Evolutionary conservation across 129 eudicot genomes (phyloP).

Genomic region (Escallonia herrerae): DNA sequence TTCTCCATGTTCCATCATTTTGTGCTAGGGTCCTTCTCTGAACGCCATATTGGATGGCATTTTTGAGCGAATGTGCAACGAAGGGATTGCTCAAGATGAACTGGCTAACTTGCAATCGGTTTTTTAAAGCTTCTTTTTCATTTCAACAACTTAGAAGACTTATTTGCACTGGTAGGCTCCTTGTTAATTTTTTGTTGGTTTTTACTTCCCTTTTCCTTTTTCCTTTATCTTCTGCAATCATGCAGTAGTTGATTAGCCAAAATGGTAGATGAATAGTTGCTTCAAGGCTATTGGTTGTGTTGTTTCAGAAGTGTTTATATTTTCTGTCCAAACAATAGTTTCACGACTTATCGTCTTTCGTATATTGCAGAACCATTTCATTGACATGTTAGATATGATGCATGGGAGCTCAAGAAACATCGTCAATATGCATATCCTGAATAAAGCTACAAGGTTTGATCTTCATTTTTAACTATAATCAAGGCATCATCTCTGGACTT

Average conservation of each 20-base stretch:
- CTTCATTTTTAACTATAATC: not conserved
- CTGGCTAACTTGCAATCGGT: constrained; percentile 57
- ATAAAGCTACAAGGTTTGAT: constrained; percentile 64
- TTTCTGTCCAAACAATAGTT: constrained; percentile 1
- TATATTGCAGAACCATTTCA: constrained; percentile 55
- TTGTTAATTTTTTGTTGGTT: constrained; percentile 6
- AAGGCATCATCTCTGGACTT: constrained; percentile 1
- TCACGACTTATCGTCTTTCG: not conserved
- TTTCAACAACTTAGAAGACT: constrained; percentile 43
- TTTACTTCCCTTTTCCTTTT: not conserved
- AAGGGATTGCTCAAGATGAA: constrained; percentile 48
- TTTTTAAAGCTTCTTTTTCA: constrained; percentile 56
- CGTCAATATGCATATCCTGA: constrained; percentile 60
- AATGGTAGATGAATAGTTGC: not conserved
- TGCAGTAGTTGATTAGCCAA: not conserved
- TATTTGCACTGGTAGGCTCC: constrained; percentile 52
- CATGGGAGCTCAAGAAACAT: constrained; percentile 66
- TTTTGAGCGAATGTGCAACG: constrained; percentile 42
- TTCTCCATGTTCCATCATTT: not conserved
- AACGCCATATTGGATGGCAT: constrained; percentile 41
- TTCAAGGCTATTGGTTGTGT: constrained; percentile 1
- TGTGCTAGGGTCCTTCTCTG: constrained; percentile 42
- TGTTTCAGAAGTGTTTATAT: not conserved
- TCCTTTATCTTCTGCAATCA: not conserved
- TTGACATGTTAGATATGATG: constrained; percentile 62